Base-by-base conservation (phyloP, 2,329 filamentous ascomycete species). In the Mycocentrospora acerina region DNA sequence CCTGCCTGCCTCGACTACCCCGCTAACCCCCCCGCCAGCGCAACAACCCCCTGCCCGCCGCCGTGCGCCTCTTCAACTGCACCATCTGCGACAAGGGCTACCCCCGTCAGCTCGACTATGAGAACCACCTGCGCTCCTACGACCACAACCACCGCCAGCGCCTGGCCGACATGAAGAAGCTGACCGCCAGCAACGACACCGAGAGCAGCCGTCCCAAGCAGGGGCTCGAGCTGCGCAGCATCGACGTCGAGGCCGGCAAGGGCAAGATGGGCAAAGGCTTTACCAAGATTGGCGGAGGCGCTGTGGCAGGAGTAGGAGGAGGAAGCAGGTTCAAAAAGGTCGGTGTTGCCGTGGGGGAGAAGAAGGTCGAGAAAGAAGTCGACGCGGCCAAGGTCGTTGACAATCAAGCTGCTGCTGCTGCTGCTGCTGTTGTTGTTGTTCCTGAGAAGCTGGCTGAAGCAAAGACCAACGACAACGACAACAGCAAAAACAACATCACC, bases 71-170 rank as follows among this genome's bases (percentile, higher is more conserved):
- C 43, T 66, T 66, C 55, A 57, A 57, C 35, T 67, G 82, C 73
- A 80, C 83, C 27, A 80, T 97, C 37, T 97, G 93, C 74, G 53
- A 86, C 49, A 97, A 97, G 71, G 91, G 90, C 57, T 98, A 97
- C 71, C 83, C 85, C 2, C 89, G 93, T 39, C 91, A 95, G 78
- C 91, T 94, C 63, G 91, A 97, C 66, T 96, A 94, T 67, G 91
- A 97, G 69, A 86, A 90, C 7, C 93, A 98, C 67, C 87, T 96
- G 40, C 83, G 83, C 48, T 93, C 87, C 58, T 97, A 97, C 69
- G 93, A 97, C 64, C 93, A 98, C 70, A 87, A 88, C 56, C 93
- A 98, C 70, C 53, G 52, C 29, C 54, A 71, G 64, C 85, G 88
- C 33, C 79, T 90, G 42, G 88, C 88, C 68, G 87, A 93, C 58